phyloP scores from a whole-genome alignment of 2,329 filamentous ascomycete genomes.

The Xylaria sp. region DNA sequence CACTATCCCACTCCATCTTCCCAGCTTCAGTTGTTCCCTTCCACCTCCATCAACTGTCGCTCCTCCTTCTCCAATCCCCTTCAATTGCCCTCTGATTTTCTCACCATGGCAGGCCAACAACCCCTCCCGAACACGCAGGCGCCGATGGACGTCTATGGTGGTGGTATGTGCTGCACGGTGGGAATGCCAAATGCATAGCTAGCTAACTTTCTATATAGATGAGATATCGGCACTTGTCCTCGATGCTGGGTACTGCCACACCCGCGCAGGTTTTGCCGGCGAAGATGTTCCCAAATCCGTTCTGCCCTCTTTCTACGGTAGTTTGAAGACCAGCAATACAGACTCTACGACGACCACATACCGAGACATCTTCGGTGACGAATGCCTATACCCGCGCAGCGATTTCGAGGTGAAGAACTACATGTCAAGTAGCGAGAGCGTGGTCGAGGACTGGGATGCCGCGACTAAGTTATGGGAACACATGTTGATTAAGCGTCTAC shows the following conservation, averaged over 20 bases:
- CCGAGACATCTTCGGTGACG: slow-evolving; percentile 83
- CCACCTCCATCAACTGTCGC: slow-evolving; percentile 5
- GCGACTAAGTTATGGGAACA: slow-evolving; percentile 92
- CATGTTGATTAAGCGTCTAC: slow-evolving; percentile 87
- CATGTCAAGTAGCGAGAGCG: slow-evolving; percentile 80
- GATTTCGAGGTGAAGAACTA: slow-evolving; percentile 90
- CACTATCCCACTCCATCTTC: slow-evolving; percentile 5
- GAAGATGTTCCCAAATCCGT: slow-evolving; percentile 97
- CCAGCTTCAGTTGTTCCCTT: not conserved
- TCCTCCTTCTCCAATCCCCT: not conserved
- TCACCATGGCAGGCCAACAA: slow-evolving; percentile 46
- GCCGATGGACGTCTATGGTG: slow-evolving; percentile 49
- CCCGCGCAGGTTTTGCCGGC: slow-evolving; percentile 94
- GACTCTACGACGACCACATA: slow-evolving; percentile 54
- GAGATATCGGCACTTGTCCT: slow-evolving; percentile 97
- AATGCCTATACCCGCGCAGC: slow-evolving; percentile 80
- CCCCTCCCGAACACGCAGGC: slow-evolving; percentile 46
- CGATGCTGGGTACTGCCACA: slow-evolving; percentile 90
- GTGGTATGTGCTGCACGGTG: slow-evolving; percentile 43
- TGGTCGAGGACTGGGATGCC: slow-evolving; percentile 96
- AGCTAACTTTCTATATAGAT: slow-evolving; percentile 64
- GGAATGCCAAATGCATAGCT: slow-evolving; percentile 11
- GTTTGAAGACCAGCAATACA: slow-evolving; percentile 59
- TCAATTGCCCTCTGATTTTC: slow-evolving; percentile 18
- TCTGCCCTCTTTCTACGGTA: slow-evolving; percentile 88